phyloP scores from a whole-genome alignment of 352 stramenopile species.

The Phytophthora crassamura region DNA sequence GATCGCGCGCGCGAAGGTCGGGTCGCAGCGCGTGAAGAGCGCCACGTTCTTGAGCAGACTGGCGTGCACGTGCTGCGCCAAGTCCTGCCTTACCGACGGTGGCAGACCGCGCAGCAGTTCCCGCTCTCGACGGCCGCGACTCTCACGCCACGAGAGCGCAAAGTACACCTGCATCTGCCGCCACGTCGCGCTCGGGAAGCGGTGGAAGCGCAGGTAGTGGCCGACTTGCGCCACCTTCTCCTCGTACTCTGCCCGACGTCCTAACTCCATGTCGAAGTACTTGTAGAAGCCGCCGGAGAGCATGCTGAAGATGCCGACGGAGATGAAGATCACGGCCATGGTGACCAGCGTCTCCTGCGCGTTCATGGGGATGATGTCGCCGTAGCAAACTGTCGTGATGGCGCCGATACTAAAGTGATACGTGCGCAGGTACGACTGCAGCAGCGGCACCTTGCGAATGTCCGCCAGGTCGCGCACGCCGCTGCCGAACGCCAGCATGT shows the following conservation, averaged over 20 bases:
- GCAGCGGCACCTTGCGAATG: constrained; percentile 45
- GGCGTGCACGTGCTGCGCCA: constrained; percentile 67
- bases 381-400: constrained; percentile 81
- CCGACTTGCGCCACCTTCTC: constrained; percentile 62
- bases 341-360: constrained; percentile 58
- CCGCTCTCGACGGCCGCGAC: constrained; percentile 68
- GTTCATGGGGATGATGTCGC: constrained; percentile 73
- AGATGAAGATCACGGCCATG: constrained; percentile 71
- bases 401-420: constrained; percentile 78
- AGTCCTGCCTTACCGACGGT: constrained; percentile 56
- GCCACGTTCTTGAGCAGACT: constrained; percentile 68
- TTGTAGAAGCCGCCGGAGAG: constrained; percentile 77
- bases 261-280: constrained; percentile 74
- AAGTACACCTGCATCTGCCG: constrained; percentile 84
- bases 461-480: constrained; percentile 33
- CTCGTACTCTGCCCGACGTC: constrained; percentile 70
- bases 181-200: constrained; percentile 59
- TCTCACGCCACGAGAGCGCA: constrained; percentile 69
- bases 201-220: constrained; percentile 72
- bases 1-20: constrained; percentile 63
- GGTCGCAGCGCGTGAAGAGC: constrained; percentile 66
- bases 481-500: constrained; percentile 61
- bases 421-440: constrained; percentile 53
- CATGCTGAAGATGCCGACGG: constrained; percentile 74
- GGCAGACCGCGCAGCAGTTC: constrained; percentile 62